Base-by-base conservation (phyloP, 345 rosid species). In the Litchi chinensis region DNA sequence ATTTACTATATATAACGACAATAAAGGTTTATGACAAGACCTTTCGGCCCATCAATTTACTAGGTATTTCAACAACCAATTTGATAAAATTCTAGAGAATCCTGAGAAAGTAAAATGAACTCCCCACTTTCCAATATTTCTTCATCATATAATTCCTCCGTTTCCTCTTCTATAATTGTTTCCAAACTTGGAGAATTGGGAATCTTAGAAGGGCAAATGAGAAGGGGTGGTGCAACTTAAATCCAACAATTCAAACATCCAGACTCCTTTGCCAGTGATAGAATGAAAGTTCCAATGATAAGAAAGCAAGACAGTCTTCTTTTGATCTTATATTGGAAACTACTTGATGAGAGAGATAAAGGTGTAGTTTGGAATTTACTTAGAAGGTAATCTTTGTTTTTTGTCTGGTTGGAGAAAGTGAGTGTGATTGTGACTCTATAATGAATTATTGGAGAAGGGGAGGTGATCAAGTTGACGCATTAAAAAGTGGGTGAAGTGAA, bases 111-210 rank as follows among this genome's bases (percentile, higher is more conserved):
- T 2, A 32, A 32, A 32, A 32, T 32, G 37, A 32, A 12, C 54
- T 11, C 5, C 13, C 56, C 18, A 3, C 3, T 50, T 50, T 13
- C 56, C 56, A 50, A 50, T 50, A 41, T 41, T 41, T 41, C 44
- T 41, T 74, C 76, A 1, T 81, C 85, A 8, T 76, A 76, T 9
- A 5, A 5, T 22, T 76, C 86, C 66, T 83, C 87, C 0, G 56
- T 54, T 32, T 81, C 92, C 18, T 81, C 88, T 76, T 89, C 90
- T 32, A 44, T 13, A 16, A 87, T 89, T 5, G 92, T 89, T 83
- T 87, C 89, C 71, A 89, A 50, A 0, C 2, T 73, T 6, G 88
- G 86, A 28, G 73, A 50, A 48, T 37, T 72, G 3, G 84, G 82
- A 57, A 68, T 62, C 73, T 70, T 84, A 52, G 16, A 73, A 32